phyloP scores from a whole-genome alignment of 2,329 filamentous ascomycete species.

The Xylaria multiplex region DNA sequence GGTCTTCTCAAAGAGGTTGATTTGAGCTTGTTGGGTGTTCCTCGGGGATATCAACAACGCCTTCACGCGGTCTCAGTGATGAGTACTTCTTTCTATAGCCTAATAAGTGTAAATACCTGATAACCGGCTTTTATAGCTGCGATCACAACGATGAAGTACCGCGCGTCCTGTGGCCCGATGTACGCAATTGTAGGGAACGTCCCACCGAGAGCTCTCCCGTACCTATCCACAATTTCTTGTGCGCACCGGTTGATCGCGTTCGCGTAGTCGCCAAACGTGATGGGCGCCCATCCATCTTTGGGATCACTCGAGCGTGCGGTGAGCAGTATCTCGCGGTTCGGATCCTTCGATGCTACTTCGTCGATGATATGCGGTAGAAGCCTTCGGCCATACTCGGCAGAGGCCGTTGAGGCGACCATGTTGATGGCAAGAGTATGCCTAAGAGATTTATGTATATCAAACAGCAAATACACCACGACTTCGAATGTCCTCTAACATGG shows the following conservation, averaged over 20 bases:
- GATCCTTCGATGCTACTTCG: slow-evolving; percentile 48
- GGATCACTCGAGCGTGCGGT: slow-evolving; percentile 48
- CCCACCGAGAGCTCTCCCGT: slow-evolving; percentile 40
- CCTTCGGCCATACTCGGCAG: slow-evolving; percentile 37
- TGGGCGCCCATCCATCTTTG: slow-evolving; percentile 51
- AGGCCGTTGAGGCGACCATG: slow-evolving; percentile 12
- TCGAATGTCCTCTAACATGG: neutral
- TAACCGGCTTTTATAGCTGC: slow-evolving; percentile 41
- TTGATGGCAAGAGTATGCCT: neutral
- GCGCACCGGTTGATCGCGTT: slow-evolving; percentile 53
- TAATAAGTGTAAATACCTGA: slow-evolving; percentile 42
- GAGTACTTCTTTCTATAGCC: slow-evolving; percentile 20
- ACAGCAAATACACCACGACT: neutral
- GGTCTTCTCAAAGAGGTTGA: slow-evolving; percentile 56
- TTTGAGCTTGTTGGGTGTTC: slow-evolving; percentile 51
- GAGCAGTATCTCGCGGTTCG: slow-evolving; percentile 48
- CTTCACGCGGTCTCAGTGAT: slow-evolving; percentile 11
- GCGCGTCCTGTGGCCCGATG: slow-evolving; percentile 51
- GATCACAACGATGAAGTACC: slow-evolving; percentile 36
- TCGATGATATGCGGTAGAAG: slow-evolving; percentile 53
- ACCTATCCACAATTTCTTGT: slow-evolving; percentile 46
- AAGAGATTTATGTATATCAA: neutral
- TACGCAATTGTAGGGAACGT: slow-evolving; percentile 54
- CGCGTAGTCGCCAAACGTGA: slow-evolving; percentile 50
- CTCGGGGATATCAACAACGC: slow-evolving; percentile 29